Base-by-base conservation (phyloP, 1,284 basidiomycete genomes). In the Takashimella koratensis region DNA sequence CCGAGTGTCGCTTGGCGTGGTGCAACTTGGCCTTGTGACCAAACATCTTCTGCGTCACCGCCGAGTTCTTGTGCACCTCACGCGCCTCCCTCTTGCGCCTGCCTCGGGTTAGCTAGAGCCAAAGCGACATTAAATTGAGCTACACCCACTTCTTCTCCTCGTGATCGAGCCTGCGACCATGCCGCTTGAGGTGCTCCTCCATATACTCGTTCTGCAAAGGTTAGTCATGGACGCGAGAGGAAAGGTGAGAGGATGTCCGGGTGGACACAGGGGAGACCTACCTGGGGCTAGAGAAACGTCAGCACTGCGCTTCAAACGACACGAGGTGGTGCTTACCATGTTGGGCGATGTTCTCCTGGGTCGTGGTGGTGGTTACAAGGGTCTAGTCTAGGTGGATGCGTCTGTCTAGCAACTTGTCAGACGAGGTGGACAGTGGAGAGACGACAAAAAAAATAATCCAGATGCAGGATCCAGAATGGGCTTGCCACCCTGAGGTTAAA, bases 11-110 rank as follows among this genome's bases (percentile, higher is more conserved):
- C 77, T 88, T 93, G 52, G 91, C 91, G 74, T 99, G 96, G 27
- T 97, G 84, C 43, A 98, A 82, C 79, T 99, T 99, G 67, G 94
- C 96, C 80, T 97, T 98, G 67, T 97, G 81, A 78, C 96, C 96
- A 65, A 94, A 94, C 43, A 90, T 85, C 75, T 95, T 94, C 79
- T 98, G 94, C 13, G 94, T 91, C 53, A 85, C 80, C 16, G 87
- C 84, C 39, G 95, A 98, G 21, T 84, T 79, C 65, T 86, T 86
- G 78, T 99, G 96, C n/a, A 81, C 88, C 51, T 84, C 83, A 74
- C 96, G 88, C 54, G 96, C 96, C 65, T 90, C 87, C 54, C 86
- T 83, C 80, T 99, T 98, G 51, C 96, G 93, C 78, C 93, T 96
- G 64, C 4, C 3, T n/a, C n/a, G n/a, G n/a, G n/a, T n/a, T n/a